Conservation (phyloP, 371 early-diverging fungal genomes). For the Mucor lusitanicus region DNA sequence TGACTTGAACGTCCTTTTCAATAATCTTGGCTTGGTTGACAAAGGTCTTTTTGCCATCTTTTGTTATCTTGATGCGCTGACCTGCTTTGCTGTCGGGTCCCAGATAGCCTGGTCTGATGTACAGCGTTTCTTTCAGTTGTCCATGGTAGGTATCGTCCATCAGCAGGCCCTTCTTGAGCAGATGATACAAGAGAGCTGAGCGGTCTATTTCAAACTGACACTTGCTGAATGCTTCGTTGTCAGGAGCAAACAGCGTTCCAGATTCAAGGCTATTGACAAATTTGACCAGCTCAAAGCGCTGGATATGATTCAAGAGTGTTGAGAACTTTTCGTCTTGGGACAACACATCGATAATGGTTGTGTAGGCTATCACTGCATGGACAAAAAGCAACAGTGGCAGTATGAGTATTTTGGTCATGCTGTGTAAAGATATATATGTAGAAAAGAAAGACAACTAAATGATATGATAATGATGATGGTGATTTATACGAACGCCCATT, state of each 20-base stretch:
- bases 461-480: no score
- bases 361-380: conserved; percentile 14
- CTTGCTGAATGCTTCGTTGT: conserved; percentile 51
- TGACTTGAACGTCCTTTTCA: conserved; percentile 40
- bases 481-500: not conserved
- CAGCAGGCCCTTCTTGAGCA: conserved; percentile 28
- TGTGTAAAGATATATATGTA: not conserved
- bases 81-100: conserved; percentile 31
- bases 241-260: conserved; percentile 59
- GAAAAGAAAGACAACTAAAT: not conserved
- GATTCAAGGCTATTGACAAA: conserved; percentile 28
- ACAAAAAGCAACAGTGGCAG: not conserved
- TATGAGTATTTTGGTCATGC: not conserved
- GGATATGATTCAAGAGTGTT: conserved; percentile 29
- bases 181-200: conserved; percentile 45
- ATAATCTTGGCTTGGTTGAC: conserved; percentile 48
- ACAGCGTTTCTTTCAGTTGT: conserved; percentile 47
- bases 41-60: conserved; percentile 27
- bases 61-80: conserved; percentile 41
- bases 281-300: conserved; percentile 18
- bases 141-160: conserved; percentile 33
- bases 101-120: conserved; percentile 37
- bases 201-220: conserved; percentile 28
- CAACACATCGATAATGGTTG: conserved; percentile 38
- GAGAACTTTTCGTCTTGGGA: conserved; percentile 37